These are phyloP conservation scores for Imleria badia DNA, from an alignment of 768 basidiomycete genomes.

Conservation along the genomic window DNA sequence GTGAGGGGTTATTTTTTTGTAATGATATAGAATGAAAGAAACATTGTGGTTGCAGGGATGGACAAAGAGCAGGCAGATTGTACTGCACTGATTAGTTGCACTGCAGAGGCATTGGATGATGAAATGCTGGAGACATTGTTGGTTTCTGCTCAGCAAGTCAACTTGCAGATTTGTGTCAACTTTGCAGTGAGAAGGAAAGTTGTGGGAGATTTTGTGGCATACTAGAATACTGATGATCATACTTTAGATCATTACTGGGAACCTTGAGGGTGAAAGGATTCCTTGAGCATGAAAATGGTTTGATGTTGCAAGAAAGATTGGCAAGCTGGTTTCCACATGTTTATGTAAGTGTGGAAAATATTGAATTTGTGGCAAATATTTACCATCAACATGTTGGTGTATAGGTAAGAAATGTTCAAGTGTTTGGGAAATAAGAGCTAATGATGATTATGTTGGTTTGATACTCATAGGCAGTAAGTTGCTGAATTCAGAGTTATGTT, in stretches of 20 bases:
- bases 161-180: not conserved
- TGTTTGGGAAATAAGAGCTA: not conserved
- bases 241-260: not conserved
- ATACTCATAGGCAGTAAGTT: too few relatives aligned
- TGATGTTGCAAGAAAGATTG: not conserved
- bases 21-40: not conserved
- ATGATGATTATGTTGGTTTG: too few relatives aligned
- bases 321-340: not conserved
- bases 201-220: too few relatives aligned
- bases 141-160: not conserved
- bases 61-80: not conserved
- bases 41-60: not conserved
- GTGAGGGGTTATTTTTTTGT: not conserved
- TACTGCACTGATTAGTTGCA: not conserved
- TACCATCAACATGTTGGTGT: not conserved
- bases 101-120: not conserved
- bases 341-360: not conserved
- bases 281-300: too few relatives aligned
- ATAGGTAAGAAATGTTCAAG: not conserved
- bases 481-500: too few relatives aligned
- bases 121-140: not conserved
- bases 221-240: not conserved
- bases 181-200: slow-evolving; percentile 1
- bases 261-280: not conserved
- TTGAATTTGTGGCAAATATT: not conserved